Base-by-base conservation (phyloP, 345 rosid genomes). In the Moricandia moricandioides region DNA sequence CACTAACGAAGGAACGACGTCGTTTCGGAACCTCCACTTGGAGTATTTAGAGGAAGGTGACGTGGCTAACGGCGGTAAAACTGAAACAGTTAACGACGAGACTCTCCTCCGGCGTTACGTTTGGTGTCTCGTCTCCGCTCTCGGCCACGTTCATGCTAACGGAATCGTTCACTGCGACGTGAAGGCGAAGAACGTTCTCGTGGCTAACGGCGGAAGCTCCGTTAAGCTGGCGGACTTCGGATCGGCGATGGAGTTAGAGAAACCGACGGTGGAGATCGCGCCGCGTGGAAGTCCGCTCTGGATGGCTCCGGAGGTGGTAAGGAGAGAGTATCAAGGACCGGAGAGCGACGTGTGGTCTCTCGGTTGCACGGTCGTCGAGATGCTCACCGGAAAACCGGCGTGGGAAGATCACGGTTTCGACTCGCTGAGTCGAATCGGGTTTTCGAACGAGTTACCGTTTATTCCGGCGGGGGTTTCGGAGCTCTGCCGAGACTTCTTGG, bases 271-370 rank as follows among this genome's bases (percentile, higher is more conserved):
- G 7, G 58, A 26, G 27, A n/a, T 67, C 39, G 7, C 64, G 74
- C 90, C 91, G 26, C 92, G 95, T 34, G 97, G 97, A 73, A 91
- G 95, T 45, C 97, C 97, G 9, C 82, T 91, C 8, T 91, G 95
- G 97, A 91, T 91, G 95, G 97, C 97, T 18, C 97, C 97, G 72
- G 97, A 91, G 84, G 97, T 89, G 67, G 58, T 91, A 1, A 81
- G 93, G 49, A 58, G 87, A 4, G 91, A 89, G 79, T 82, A 24
- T 16, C 95, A 85, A 79, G 93, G 95, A 30, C 88, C 93, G 71
- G 85, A 88, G 66, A 89, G 97, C 55, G 97, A 91, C 65, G 87
- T 91, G 1, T 91, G 97, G 97, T 86, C 97, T 13, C 14, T 91
- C 11, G 95, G 97, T 0, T 89, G 97, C 79, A 87, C 95, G 6